A percentile compares a stretch with the other conserved stretches of the same genome.
phyloP scores from a whole-genome alignment of 148 eudicot species.

The Oxyria digyna region DNA sequence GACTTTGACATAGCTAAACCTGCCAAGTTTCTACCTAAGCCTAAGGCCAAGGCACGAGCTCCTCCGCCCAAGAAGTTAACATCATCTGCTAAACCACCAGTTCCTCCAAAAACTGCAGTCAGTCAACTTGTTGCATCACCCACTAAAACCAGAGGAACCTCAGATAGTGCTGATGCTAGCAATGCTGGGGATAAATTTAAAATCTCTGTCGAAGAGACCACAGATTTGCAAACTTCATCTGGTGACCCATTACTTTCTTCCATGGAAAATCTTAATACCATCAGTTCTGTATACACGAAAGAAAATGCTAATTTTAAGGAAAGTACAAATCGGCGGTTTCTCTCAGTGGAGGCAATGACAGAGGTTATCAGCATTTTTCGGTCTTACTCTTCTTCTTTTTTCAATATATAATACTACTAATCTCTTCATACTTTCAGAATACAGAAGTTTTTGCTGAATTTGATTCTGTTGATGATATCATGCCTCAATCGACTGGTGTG shows the following conservation, averaged over 20 bases:
- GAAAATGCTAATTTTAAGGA: slow-evolving; percentile 1
- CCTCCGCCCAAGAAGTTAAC: slow-evolving; percentile 25
- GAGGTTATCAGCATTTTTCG: slow-evolving; percentile 18
- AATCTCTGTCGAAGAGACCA: background rate
- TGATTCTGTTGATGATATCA: slow-evolving; percentile 22
- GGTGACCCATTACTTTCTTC: background rate
- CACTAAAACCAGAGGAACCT: slow-evolving; percentile 9
- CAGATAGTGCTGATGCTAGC: slow-evolving; percentile 9
- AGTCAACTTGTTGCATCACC: slow-evolving; percentile 12
- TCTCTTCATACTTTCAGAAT: slow-evolving; percentile 18
- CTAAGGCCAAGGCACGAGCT: slow-evolving; percentile 16
- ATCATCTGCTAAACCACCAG: background rate
- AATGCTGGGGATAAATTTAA: background rate
- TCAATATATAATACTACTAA: background rate
- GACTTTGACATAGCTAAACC: slow-evolving; percentile 20
- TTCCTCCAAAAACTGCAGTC: slow-evolving; percentile 1
- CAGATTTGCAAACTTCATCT: background rate
- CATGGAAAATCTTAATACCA: slow-evolving; percentile 15
- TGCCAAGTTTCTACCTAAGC: slow-evolving; percentile 55
- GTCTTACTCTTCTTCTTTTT: background rate
- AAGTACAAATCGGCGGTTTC: slow-evolving; percentile 9
- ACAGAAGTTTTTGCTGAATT: slow-evolving; percentile 22
- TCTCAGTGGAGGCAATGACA: slow-evolving; percentile 16
- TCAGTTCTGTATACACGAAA: slow-evolving; percentile 10
- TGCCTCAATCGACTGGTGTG: slow-evolving; percentile 14